These are phyloP conservation scores for Bryopsis sp. DNA, from an alignment of 139 green algal species.

Conservation along the genomic window DNA sequence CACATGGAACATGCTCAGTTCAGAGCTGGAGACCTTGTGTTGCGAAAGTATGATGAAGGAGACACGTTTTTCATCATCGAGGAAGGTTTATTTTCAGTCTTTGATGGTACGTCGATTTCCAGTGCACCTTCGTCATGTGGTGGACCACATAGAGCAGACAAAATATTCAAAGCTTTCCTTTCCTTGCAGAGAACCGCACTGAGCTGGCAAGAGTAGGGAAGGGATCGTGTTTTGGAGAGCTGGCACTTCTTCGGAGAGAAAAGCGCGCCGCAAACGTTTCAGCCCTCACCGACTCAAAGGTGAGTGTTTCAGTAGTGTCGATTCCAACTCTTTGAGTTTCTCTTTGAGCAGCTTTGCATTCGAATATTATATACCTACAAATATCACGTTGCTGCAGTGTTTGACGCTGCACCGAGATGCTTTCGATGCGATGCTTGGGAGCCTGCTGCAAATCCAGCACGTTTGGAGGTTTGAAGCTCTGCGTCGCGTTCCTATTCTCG, in stretches of 20 bases:
- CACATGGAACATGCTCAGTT: constrained; percentile 33
- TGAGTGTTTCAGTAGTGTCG: constrained; percentile 15
- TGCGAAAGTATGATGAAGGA: constrained; percentile 49
- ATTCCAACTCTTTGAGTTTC: neutral
- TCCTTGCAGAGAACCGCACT: constrained; percentile 13
- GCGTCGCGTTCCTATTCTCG: constrained; percentile 44
- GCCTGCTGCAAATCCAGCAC: constrained; percentile 56
- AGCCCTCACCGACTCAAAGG: constrained; percentile 44
- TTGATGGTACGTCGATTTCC: constrained; percentile 28
- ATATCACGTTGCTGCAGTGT: constrained; percentile 32
- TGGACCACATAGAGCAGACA: no score
- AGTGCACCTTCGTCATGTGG: no score
- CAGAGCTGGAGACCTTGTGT: constrained; percentile 39
- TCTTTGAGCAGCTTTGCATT: no score
- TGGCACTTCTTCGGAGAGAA: constrained; percentile 62
- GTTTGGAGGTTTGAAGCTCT: constrained; percentile 82
- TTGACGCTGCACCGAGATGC: constrained; percentile 52
- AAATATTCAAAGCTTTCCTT: constrained; percentile 10
- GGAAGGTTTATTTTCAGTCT: constrained; percentile 62
- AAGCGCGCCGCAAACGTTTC: constrained; percentile 57
- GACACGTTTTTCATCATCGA: constrained; percentile 84
- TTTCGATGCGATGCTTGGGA: constrained; percentile 57
- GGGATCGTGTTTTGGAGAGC: constrained; percentile 84
- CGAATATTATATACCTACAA: no score
- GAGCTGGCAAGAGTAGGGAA: constrained; percentile 51